Conservation (phyloP, 306 rosid species). For the Quercus mongolica region DNA sequence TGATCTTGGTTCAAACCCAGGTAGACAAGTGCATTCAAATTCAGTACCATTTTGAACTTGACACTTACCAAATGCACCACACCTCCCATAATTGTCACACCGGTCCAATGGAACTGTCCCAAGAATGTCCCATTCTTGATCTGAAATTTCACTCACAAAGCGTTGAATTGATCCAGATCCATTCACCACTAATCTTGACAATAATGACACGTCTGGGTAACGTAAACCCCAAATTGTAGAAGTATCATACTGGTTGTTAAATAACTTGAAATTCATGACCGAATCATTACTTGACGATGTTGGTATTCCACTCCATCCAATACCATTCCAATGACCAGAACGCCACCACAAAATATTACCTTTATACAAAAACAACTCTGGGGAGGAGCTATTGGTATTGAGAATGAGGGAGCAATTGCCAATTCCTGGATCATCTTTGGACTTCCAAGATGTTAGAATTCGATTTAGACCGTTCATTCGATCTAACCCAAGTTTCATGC, state of each 20-base stretch:
- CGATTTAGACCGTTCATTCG: conserved; percentile 20
- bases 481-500: conserved; percentile 41
- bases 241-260: neutral
- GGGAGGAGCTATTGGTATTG: no score
- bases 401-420: no score
- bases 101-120: neutral
- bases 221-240: neutral
- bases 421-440: no score
- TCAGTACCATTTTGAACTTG: no score
- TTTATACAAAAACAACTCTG: no score
- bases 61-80: neutral
- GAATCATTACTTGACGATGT: no score
- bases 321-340: no score
- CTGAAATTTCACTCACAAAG: neutral
- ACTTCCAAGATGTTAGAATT: conserved; percentile 8
- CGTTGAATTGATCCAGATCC: neutral
- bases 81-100: neutral
- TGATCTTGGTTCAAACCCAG: no score
- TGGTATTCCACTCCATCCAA: no score
- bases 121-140: neutral
- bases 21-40: no score
- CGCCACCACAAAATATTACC: no score
- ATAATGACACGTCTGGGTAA: no score
- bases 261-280: neutral
- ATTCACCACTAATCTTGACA: neutral